Evolutionary conservation across 805 yeast species (phyloP).

Genomic region (Cyberlindnera meyerae): DNA sequence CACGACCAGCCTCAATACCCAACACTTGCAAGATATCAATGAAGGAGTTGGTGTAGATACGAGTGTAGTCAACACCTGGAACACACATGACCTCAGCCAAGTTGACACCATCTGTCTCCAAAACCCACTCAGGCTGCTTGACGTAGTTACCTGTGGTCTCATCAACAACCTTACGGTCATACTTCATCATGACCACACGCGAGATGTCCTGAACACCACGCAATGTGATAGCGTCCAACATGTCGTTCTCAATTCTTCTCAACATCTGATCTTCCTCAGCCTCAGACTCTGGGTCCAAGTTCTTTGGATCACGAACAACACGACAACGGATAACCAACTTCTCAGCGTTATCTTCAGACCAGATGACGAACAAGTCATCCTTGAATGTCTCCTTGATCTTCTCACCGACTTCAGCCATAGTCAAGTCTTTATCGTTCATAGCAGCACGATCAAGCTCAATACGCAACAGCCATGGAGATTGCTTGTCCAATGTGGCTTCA

Average conservation of each 20-base stretch:
- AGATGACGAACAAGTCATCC: conserved; percentile 92
- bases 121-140: conserved; percentile 94
- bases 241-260: conserved; percentile 90
- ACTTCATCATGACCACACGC: conserved; percentile 78
- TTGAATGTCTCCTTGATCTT: conserved; percentile 89
- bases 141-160: conserved; percentile 73
- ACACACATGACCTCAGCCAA: conserved; percentile 91
- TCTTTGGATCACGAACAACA: conserved; percentile 93
- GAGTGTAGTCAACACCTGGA: conserved; percentile 86
- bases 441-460: conserved; percentile 96
- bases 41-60: conserved; percentile 94
- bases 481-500: conserved; percentile 88
- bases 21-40: conserved; percentile 91
- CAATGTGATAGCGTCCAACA: conserved; percentile 90
- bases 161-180: conserved; percentile 66
- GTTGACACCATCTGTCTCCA: conserved; percentile 98
- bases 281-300: conserved; percentile 88
- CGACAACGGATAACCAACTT: conserved; percentile 96
- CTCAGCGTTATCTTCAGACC: conserved; percentile 99
- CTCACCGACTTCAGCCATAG: conserved; percentile 97
- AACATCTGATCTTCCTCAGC: conserved; percentile 96
- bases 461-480: conserved; percentile 97
- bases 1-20: conserved; percentile 98
- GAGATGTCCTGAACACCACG: conserved; percentile 95
- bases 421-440: conserved; percentile 95